A percentile compares a stretch with the other conserved stretches of the same genome.
These are phyloP conservation scores for Penicillium digitatum DNA, from an alignment of 2,329 filamentous ascomycete genomes.

Conservation along the genomic window DNA sequence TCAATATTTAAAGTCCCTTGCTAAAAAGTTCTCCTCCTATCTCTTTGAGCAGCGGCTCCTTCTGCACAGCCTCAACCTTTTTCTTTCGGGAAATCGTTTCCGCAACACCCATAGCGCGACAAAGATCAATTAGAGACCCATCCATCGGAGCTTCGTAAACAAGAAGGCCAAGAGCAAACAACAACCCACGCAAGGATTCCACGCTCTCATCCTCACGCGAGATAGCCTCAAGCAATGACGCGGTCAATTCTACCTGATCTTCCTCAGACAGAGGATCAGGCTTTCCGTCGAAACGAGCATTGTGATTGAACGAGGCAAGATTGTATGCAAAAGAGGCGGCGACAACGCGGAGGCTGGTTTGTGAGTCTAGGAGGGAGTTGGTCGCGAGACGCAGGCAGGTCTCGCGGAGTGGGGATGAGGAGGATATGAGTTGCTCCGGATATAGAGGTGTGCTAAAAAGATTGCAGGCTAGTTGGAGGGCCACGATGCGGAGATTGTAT, in stretches of 20 bases:
- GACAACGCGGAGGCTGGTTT: conserved; percentile 73
- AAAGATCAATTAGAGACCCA: conserved; percentile 75
- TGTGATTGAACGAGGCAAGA: conserved; percentile 66
- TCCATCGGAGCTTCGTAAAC: conserved; percentile 66
- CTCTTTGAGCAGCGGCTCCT: conserved; percentile 56
- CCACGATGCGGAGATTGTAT: conserved; percentile 78
- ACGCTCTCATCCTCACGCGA: conserved; percentile 48
- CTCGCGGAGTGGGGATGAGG: conserved; percentile 50
- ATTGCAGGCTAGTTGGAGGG: conserved; percentile 80
- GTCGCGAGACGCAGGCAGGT: conserved; percentile 67
- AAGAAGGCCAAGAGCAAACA: conserved; percentile 72
- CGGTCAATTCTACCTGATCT: conserved; percentile 75
- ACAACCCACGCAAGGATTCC: conserved; percentile 72
- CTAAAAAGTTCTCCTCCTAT: conserved; percentile 46
- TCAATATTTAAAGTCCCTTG: conserved; percentile 30
- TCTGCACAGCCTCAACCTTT: conserved; percentile 53
- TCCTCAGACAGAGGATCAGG: conserved; percentile 60
- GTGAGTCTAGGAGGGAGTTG: conserved; percentile 72
- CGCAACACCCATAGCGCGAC: conserved; percentile 70
- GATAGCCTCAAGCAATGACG: conserved; percentile 74
- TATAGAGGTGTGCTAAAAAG: conserved; percentile 76
- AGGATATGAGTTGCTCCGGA: conserved; percentile 56
- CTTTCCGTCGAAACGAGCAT: conserved; percentile 56
- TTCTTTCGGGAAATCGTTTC: conserved; percentile 56
- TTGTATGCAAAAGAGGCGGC: conserved; percentile 83